Percentiles rank a stretch among this genome's conserved stretches.
Conservation (phyloP, 2,329 filamentous ascomycete species). For the Pseudogymnoascus sp. region DNA sequence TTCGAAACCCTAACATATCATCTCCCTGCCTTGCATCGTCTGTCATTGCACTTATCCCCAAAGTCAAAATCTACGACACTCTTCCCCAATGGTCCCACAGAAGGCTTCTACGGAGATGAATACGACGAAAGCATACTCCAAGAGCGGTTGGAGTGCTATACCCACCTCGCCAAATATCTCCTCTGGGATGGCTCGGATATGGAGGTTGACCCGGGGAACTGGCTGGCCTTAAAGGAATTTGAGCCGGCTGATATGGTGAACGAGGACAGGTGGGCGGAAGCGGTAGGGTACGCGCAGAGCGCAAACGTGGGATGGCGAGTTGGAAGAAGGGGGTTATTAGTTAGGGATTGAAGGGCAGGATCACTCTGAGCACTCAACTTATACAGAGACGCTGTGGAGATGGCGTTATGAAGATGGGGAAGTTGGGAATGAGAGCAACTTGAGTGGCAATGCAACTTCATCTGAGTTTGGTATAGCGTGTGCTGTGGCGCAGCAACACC, state of each 20-base stretch:
- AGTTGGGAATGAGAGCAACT: background rate
- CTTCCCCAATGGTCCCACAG: slow-evolving; percentile 25
- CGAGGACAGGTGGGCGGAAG: slow-evolving; percentile 39
- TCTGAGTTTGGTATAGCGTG: background rate
- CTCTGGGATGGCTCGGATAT: slow-evolving; percentile 24
- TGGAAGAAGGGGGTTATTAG: slow-evolving; percentile 39
- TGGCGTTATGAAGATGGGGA: background rate
- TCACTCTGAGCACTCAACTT: background rate
- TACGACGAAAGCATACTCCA: slow-evolving; percentile 23
- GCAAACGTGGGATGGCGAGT: slow-evolving; percentile 36
- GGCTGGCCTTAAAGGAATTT: slow-evolving; percentile 38
- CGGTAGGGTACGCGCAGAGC: slow-evolving; percentile 34
- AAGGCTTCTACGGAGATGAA: slow-evolving; percentile 20
- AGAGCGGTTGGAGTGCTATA: slow-evolving; percentile 18
- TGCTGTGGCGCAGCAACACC: background rate
- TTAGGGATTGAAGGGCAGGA: slow-evolving; percentile 20
- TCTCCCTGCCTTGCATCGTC: slow-evolving; percentile 42
- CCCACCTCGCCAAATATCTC: slow-evolving; percentile 27
- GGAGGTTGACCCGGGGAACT: slow-evolving; percentile 31
- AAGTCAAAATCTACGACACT: slow-evolving; percentile 9
- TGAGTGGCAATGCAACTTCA: background rate
- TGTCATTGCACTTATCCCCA: slow-evolving; percentile 47
- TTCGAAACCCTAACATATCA: slow-evolving; percentile 41
- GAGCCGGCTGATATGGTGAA: slow-evolving; percentile 43
- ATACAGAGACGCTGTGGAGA: background rate